phyloP scores from a whole-genome alignment of 495 filamentous ascomycete genomes.

The Wilcoxina mikolae region DNA sequence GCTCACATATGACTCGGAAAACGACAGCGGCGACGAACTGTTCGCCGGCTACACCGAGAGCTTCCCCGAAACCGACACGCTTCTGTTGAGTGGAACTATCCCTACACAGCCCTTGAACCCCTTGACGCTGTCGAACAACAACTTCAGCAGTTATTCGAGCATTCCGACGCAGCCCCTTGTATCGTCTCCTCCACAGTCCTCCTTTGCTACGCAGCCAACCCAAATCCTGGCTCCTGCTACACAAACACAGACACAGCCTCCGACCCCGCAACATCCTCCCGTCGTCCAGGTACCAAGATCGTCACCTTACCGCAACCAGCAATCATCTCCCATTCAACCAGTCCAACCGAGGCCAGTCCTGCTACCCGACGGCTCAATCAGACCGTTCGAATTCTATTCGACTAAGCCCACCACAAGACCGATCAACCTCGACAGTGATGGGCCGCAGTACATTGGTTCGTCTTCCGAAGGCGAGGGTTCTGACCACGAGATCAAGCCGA shows the following conservation, averaged over 20 bases:
- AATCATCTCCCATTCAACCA: constrained; percentile 9
- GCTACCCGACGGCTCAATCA: constrained; percentile 18
- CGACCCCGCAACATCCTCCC: constrained; percentile 33
- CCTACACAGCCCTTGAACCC: background rate
- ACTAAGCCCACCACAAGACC: constrained; percentile 5
- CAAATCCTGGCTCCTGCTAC: constrained; percentile 43
- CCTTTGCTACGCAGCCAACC: constrained; percentile 51
- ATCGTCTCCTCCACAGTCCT: constrained; percentile 32
- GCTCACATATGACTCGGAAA: constrained; percentile 32
- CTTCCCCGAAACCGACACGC: constrained; percentile 45
- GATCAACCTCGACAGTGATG: constrained; percentile 35
- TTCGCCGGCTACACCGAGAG: constrained; percentile 43
- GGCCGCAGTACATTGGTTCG: constrained; percentile 40
- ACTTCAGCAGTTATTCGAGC: background rate
- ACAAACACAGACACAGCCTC: no score
- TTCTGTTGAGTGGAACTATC: constrained; percentile 31
- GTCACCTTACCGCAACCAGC: constrained; percentile 45
- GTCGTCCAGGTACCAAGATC: constrained; percentile 70
- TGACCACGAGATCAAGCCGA: constrained; percentile 50
- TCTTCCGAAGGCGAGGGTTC: constrained; percentile 45
- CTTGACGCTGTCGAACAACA: background rate
- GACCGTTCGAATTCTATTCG: constrained; percentile 26
- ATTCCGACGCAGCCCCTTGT: constrained; percentile 7
- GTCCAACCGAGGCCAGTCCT: background rate
- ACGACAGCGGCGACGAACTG: constrained; percentile 43